These are phyloP conservation scores for Musa balbisiana DNA, from an alignment of 202 grass and related monocot genomes.

Conservation along the genomic window DNA sequence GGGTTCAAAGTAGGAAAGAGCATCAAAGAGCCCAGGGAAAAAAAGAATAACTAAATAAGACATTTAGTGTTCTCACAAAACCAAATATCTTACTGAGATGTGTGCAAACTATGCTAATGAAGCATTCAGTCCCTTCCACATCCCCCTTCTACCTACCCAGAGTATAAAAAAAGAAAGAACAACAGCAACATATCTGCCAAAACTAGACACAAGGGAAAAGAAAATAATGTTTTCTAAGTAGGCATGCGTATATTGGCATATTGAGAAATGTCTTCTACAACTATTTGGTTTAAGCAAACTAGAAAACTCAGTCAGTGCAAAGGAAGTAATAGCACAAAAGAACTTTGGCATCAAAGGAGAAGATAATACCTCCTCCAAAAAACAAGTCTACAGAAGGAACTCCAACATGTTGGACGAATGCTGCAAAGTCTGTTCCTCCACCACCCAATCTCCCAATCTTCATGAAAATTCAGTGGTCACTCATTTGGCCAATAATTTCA, in stretches of 20 bases:
- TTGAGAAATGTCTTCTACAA: background rate
- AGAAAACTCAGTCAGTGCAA: background rate
- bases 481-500: background rate
- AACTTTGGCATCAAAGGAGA: background rate
- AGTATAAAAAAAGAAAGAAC: background rate
- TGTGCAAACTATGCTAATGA: background rate
- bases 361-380: conserved; percentile 57
- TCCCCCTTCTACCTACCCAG: background rate
- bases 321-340: background rate
- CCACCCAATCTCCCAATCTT: conserved; percentile 65
- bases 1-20: background rate
- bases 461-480: conserved; percentile 3
- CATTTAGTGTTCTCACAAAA: background rate
- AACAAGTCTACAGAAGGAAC: conserved; percentile 59
- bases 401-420: conserved; percentile 75
- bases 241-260: background rate
- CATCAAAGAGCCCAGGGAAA: background rate
- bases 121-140: background rate
- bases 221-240: background rate
- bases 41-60: background rate
- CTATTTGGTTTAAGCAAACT: no score
- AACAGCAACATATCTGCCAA: background rate
- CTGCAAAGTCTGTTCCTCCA: conserved; percentile 59
- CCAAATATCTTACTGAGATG: background rate
- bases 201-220: background rate